A percentile compares a stretch with the other conserved stretches of the same genome.
Conservation (phyloP, 768 basidiomycete species). For the Lepiota venenata region DNA sequence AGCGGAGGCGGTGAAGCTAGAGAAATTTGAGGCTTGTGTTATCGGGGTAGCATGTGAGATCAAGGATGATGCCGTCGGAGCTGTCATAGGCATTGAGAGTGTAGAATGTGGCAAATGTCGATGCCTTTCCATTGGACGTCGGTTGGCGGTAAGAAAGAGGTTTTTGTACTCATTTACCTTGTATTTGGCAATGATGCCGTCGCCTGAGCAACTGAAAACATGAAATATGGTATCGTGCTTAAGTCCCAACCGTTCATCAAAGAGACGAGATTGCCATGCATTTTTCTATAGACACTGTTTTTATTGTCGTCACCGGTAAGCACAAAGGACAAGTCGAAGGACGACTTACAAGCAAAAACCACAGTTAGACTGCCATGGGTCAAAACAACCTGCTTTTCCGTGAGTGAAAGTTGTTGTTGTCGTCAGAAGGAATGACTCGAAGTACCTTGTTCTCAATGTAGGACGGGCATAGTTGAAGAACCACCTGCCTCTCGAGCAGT, state of each 20-base stretch:
- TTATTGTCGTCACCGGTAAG: background rate
- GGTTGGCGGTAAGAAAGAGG: background rate
- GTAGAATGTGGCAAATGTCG: slow-evolving; percentile 2
- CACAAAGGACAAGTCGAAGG: no score
- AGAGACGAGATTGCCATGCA: background rate
- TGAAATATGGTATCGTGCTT: background rate
- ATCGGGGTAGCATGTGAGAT: background rate
- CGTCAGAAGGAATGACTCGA: background rate
- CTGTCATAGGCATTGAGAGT: slow-evolving; percentile 6
- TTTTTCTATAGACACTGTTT: background rate
- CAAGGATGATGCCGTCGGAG: background rate
- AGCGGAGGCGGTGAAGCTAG: slow-evolving; percentile 4
- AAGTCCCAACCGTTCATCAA: no score
- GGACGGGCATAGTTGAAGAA: background rate
- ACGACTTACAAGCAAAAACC: background rate
- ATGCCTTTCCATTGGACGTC: background rate
- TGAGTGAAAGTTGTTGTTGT: background rate
- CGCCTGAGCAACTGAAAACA: slow-evolving; percentile 1
- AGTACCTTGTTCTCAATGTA: background rate
- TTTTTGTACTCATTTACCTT: background rate
- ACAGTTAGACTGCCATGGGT: slow-evolving; percentile 6
- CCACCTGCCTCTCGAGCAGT: background rate
- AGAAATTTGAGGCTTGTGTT: slow-evolving; percentile 3
- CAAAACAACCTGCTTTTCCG: slow-evolving; percentile 1
- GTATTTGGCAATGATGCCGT: slow-evolving; percentile 7